Percentiles rank a stretch among this genome's conserved stretches.
These are phyloP conservation scores for Tylopilus felleus DNA, from an alignment of 768 basidiomycete genomes.

Conservation along the genomic window DNA sequence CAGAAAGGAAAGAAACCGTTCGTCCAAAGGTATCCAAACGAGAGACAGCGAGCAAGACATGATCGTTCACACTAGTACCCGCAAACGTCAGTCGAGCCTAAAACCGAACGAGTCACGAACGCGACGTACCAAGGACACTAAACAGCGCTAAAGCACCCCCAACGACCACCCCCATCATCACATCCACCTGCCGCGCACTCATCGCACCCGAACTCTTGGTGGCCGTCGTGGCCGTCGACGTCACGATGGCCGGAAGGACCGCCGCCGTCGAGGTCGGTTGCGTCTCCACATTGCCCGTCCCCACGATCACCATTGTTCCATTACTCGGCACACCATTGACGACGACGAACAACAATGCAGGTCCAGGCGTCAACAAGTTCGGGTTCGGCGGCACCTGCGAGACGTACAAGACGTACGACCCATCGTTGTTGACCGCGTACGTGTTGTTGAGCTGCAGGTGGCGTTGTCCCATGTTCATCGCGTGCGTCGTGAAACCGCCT, in stretches of 20 bases:
- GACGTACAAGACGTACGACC: slow-evolving; percentile 75
- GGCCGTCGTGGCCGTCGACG: slow-evolving; percentile 20
- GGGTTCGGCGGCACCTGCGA: slow-evolving; percentile 82
- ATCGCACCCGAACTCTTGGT: neutral
- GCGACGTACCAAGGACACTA: neutral
- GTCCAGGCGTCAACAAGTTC: slow-evolving; percentile 86
- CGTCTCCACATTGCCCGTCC: slow-evolving; percentile 69
- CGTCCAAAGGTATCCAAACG: neutral
- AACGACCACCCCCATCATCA: neutral
- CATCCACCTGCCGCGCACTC: neutral
- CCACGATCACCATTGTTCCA: slow-evolving; percentile 73
- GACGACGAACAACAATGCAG: slow-evolving; percentile 77
- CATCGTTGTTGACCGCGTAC: slow-evolving; percentile 76
- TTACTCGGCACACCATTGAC: slow-evolving; percentile 83
- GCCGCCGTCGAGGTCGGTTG: slow-evolving; percentile 53
- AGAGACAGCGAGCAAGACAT: neutral
- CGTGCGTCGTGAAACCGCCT: slow-evolving; percentile 83
- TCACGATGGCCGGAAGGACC: slow-evolving; percentile 39
- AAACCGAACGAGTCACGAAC: neutral
- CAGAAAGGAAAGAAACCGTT: neutral
- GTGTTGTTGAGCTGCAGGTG: slow-evolving; percentile 80
- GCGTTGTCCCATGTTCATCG: slow-evolving; percentile 87
- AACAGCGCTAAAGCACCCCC: neutral
- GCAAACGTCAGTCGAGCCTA: neutral
- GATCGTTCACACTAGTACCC: neutral